Evolutionary conservation across 108 stramenopile genomes (phyloP).

Genomic region (Cylindrotheca fusiformis): DNA sequence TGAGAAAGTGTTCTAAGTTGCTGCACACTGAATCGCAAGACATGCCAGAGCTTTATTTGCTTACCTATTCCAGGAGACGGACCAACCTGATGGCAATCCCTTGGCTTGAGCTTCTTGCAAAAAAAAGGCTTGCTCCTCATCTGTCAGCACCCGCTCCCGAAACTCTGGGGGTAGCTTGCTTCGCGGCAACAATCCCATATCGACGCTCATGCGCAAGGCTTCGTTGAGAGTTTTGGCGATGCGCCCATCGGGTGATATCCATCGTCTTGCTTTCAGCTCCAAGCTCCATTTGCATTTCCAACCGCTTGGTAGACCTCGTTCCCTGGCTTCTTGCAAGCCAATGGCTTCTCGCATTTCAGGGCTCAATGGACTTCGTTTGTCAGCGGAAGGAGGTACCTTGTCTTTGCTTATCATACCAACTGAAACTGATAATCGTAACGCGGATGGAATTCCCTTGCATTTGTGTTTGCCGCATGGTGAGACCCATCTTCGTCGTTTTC

Average conservation of each 20-base stretch:
- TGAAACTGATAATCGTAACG: too few relatives aligned
- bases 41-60: too few relatives aligned
- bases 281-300: background rate
- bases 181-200: conserved; percentile 43
- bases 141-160: background rate
- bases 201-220: conserved; percentile 50
- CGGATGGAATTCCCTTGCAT: background rate
- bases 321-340: background rate
- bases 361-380: too few relatives aligned
- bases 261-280: background rate
- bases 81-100: background rate
- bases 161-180: background rate
- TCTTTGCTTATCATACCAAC: too few relatives aligned
- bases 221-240: conserved; percentile 53
- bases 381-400: too few relatives aligned
- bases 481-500: conserved; percentile 56
- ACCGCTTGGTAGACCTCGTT: background rate
- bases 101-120: background rate
- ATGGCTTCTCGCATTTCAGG: too few relatives aligned
- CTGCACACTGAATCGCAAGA: too few relatives aligned
- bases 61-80: background rate
- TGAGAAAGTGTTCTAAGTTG: too few relatives aligned
- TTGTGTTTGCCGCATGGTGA: background rate
- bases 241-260: conserved; percentile 36
- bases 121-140: background rate